These are phyloP conservation scores for Coemansia sp. DNA, from an alignment of 192 early-diverging fungal species.

Conservation along the genomic window DNA sequence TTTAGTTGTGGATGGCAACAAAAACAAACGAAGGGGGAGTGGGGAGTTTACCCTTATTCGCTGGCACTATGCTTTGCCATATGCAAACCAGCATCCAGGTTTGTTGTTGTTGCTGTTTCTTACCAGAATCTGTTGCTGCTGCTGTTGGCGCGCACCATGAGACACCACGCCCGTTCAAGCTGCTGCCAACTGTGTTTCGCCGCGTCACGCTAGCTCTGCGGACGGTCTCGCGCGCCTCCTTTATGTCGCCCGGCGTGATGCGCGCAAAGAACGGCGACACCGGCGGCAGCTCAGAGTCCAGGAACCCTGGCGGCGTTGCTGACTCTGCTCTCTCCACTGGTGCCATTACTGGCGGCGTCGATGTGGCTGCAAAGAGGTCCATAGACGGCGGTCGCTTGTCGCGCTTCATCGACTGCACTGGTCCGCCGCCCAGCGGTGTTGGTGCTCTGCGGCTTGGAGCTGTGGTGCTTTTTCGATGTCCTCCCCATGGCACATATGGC, in stretches of 20 bases:
- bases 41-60: neutral
- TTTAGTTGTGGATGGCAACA: too few species aligned
- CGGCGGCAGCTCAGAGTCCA: constrained; percentile 47
- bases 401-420: neutral
- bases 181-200: constrained; percentile 10
- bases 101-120: too few species aligned
- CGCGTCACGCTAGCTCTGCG: constrained; percentile 22
- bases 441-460: neutral
- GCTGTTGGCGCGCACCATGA: constrained; percentile 5
- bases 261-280: constrained; percentile 45
- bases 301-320: constrained; percentile 4
- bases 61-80: neutral
- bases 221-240: constrained; percentile 26
- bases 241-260: constrained; percentile 24
- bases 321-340: neutral
- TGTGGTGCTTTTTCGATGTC: neutral
- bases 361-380: neutral
- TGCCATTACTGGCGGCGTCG: neutral
- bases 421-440: neutral
- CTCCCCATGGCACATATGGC: neutral
- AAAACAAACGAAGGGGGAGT: too few species aligned
- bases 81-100: too few species aligned
- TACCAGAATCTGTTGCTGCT: constrained; percentile 13
- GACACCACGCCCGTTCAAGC: neutral
- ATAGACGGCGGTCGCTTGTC: constrained; percentile 2